phyloP scores from a whole-genome alignment of 495 filamentous ascomycete species.

The Usnea hakonensis region DNA sequence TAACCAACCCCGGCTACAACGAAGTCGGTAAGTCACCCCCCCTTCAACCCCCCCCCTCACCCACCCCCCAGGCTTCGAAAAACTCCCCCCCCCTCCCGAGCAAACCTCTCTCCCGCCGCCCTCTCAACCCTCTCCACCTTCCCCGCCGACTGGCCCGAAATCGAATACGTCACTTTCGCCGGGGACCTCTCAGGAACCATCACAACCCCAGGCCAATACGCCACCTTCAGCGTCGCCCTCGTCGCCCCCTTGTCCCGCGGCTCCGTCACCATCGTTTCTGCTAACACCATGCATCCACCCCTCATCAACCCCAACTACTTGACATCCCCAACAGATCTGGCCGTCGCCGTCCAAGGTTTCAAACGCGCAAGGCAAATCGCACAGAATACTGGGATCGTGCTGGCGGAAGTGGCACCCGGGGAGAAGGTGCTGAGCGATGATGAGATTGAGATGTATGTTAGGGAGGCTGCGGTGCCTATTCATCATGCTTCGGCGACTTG shows the following conservation, averaged over 20 bases:
- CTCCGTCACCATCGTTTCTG: slow-evolving; percentile 43
- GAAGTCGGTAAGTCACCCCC: too few relatives aligned
- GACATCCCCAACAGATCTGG: slow-evolving; percentile 16
- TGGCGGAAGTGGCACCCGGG: slow-evolving; percentile 35
- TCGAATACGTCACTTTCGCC: slow-evolving; percentile 38
- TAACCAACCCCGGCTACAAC: neutral
- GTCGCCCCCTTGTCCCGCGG: slow-evolving; percentile 46
- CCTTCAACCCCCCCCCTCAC: too few relatives aligned
- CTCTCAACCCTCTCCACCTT: neutral
- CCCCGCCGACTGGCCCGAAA: slow-evolving; percentile 33
- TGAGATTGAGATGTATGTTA: slow-evolving; percentile 37
- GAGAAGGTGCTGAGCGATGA: slow-evolving; percentile 35
- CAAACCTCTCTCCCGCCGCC: neutral
- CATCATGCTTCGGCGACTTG: slow-evolving; percentile 39
- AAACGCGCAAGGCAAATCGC: slow-evolving; percentile 6
- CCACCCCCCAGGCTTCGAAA: slow-evolving; percentile 12
- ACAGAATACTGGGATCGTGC: slow-evolving; percentile 23
- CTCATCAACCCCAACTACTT: slow-evolving; percentile 51
- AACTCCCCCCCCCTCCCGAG: neutral
- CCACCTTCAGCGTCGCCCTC: slow-evolving; percentile 35
- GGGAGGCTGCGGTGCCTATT: slow-evolving; percentile 30
- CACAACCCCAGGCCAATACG: slow-evolving; percentile 39
- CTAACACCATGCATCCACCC: slow-evolving; percentile 38
- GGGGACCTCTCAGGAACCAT: too few relatives aligned
- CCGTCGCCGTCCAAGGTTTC: slow-evolving; percentile 15